phyloP scores from a whole-genome alignment of 2,329 filamentous ascomycete genomes.

The Pseudopithomyces maydicus region DNA sequence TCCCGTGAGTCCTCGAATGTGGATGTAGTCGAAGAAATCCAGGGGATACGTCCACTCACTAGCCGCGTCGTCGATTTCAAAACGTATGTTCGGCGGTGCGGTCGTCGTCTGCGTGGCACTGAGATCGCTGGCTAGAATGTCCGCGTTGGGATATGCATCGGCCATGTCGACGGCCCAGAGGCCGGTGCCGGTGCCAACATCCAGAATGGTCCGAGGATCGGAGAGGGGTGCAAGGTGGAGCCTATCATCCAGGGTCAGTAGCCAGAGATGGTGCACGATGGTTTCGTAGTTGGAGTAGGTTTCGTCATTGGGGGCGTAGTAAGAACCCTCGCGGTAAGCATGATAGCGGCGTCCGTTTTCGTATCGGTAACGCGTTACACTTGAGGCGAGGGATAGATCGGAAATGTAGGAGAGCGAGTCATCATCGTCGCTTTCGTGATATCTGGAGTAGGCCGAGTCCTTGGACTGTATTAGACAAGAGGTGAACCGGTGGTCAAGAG shows the following conservation, averaged over 20 bases:
- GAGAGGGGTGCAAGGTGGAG: conserved; percentile 41
- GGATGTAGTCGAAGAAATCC: conserved; percentile 46
- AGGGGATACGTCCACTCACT: conserved; percentile 48
- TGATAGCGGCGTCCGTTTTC: conserved; percentile 45
- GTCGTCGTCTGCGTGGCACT: conserved; percentile 39
- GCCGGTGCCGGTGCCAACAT: conserved; percentile 43
- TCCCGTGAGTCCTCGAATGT: conserved; percentile 48
- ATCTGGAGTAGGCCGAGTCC: conserved; percentile 31
- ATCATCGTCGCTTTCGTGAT: conserved; percentile 29
- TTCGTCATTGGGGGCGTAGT: conserved; percentile 44
- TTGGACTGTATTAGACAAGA: conserved; percentile 2
- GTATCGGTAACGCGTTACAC: conserved; percentile 46
- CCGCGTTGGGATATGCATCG: conserved; percentile 41
- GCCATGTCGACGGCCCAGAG: conserved; percentile 46
- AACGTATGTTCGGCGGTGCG: conserved; percentile 49
- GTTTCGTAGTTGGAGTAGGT: conserved; percentile 32
- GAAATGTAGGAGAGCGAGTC: conserved; percentile 22
- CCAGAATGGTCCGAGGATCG: conserved; percentile 35
- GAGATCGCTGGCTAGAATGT: conserved; percentile 44
- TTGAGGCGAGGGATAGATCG: conserved; percentile 45
- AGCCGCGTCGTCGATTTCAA: conserved; percentile 52
- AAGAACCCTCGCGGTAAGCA: conserved; percentile 40
- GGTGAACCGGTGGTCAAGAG: not conserved
- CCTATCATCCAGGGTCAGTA: conserved; percentile 40
- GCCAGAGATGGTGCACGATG: conserved; percentile 41